Percentiles rank a stretch among this genome's conserved stretches.
These are phyloP conservation scores for Phytophthora pseudosyringae DNA, from an alignment of 352 stramenopile genomes.

Conservation along the genomic window DNA sequence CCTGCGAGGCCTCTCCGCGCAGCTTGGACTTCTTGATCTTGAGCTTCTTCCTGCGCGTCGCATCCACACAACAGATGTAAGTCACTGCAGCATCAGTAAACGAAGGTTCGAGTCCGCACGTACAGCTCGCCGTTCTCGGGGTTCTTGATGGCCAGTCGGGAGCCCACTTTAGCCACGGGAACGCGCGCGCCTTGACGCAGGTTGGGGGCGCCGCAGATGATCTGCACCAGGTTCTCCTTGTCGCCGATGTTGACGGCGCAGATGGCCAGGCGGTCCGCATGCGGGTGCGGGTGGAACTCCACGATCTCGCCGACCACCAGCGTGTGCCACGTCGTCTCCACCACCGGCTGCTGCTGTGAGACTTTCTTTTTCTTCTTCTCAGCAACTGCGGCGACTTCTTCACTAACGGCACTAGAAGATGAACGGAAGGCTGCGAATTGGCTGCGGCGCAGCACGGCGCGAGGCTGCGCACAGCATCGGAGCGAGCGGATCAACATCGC, in stretches of 20 bases:
- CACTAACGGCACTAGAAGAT: background rate
- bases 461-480: slow-evolving; percentile 8
- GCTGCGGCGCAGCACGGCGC: slow-evolving; percentile 10
- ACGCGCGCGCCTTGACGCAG: slow-evolving; percentile 63
- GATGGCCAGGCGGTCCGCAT: slow-evolving; percentile 71
- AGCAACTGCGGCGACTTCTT: slow-evolving; percentile 5
- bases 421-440: slow-evolving; percentile 29
- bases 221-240: slow-evolving; percentile 66
- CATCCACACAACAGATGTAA: slow-evolving; percentile 10
- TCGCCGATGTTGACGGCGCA: slow-evolving; percentile 73
- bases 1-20: slow-evolving; percentile 75
- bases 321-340: slow-evolving; percentile 66
- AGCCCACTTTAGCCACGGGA: slow-evolving; percentile 71
- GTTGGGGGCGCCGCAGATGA: slow-evolving; percentile 80
- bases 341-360: slow-evolving; percentile 22
- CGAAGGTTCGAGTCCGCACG: slow-evolving; percentile 12
- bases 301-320: slow-evolving; percentile 82
- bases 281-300: slow-evolving; percentile 58
- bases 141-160: slow-evolving; percentile 65
- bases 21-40: slow-evolving; percentile 90
- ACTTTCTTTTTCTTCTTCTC: slow-evolving; percentile 34
- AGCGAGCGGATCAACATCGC: slow-evolving; percentile 27
- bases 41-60: slow-evolving; percentile 59
- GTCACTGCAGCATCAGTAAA: background rate
- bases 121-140: slow-evolving; percentile 56